Evolutionary conservation across 2,329 filamentous ascomycete genomes (phyloP).

Genomic region (Orbilia ellipsospora): DNA sequence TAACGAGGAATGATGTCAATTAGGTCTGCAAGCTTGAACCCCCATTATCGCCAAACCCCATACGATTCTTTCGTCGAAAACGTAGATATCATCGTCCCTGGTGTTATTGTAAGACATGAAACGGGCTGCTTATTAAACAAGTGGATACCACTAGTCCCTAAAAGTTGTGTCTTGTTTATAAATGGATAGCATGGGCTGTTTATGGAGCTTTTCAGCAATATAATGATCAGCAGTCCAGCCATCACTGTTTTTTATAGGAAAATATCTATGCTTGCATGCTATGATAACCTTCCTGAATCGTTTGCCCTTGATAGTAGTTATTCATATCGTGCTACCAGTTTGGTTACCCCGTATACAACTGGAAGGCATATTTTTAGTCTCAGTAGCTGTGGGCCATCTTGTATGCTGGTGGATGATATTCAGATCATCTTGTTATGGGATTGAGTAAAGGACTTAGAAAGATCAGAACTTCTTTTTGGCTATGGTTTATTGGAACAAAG

Average conservation of each 20-base stretch:
- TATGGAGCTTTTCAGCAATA: conserved; percentile 59
- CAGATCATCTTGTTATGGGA: conserved; percentile 59
- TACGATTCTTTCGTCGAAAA: conserved; percentile 64
- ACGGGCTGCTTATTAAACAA: conserved; percentile 59
- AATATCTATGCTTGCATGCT: conserved; percentile 59
- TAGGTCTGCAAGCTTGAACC: conserved; percentile 70
- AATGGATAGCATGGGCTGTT: conserved; percentile 59
- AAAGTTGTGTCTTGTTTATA: conserved; percentile 58
- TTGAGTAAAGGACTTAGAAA: conserved; percentile 58
- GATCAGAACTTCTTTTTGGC: conserved; percentile 60
- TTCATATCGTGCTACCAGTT: conserved; percentile 59
- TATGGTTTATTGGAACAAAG: conserved; percentile 59
- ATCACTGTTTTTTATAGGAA: conserved; percentile 57
- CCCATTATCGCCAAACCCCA: conserved; percentile 75
- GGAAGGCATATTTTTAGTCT: conserved; percentile 60
- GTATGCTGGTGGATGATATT: conserved; percentile 58
- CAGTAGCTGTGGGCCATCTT: conserved; percentile 59
- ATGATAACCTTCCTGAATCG: conserved; percentile 59
- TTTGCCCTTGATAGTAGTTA: conserved; percentile 59
- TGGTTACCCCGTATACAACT: conserved; percentile 59
- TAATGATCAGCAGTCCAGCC: conserved; percentile 54
- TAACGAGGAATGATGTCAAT: too few relatives aligned
- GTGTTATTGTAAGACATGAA: conserved; percentile 57
- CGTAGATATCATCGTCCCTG: conserved; percentile 50
- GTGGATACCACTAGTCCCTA: conserved; percentile 58